Percentiles rank a stretch among this genome's conserved stretches.
These are phyloP conservation scores for Plectosphaerella plurivora DNA, from an alignment of 2,329 filamentous ascomycete species.

Conservation along the genomic window DNA sequence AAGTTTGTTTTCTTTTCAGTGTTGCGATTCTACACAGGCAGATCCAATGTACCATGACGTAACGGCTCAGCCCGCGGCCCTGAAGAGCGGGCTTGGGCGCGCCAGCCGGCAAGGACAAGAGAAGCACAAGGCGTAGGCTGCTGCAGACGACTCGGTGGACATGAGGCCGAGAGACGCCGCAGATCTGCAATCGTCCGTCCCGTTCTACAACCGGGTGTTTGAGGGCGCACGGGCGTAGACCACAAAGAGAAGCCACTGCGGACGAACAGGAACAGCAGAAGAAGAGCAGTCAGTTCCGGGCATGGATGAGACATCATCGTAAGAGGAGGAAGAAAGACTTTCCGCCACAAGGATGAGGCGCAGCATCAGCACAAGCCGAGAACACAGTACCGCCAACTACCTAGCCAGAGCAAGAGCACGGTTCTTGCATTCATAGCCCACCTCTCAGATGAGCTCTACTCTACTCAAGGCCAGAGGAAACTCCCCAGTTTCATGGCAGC, in stretches of 20 bases:
- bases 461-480: conserved; percentile 33
- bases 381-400: conserved; percentile 6
- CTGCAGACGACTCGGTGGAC: too few relatives aligned
- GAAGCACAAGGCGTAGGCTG: too few relatives aligned
- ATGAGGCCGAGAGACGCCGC: too few relatives aligned
- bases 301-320: conserved; percentile 10
- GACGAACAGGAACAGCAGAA: conserved; percentile 2
- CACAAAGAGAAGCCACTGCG: not conserved
- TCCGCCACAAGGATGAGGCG: conserved; percentile 9
- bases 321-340: conserved; percentile 5
- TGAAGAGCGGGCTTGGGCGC: too few relatives aligned
- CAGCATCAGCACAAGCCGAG: conserved; percentile 11
- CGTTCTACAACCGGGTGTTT: too few relatives aligned
- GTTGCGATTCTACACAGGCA: conserved; percentile 2
- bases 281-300: not conserved
- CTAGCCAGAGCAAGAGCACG: conserved; percentile 12
- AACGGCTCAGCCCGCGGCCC: too few relatives aligned
- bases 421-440: conserved; percentile 38
- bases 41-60: too few relatives aligned
- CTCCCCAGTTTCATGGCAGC: conserved; percentile 35
- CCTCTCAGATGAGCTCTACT: conserved; percentile 35
- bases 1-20: conserved; percentile 43
- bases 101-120: too few relatives aligned
- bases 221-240: too few relatives aligned
- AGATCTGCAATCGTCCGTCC: too few relatives aligned